Percentiles rank a stretch among this genome's conserved stretches.
Evolutionary conservation across 768 basidiomycete genomes (phyloP).

Genomic region (Suillus variegatus): DNA sequence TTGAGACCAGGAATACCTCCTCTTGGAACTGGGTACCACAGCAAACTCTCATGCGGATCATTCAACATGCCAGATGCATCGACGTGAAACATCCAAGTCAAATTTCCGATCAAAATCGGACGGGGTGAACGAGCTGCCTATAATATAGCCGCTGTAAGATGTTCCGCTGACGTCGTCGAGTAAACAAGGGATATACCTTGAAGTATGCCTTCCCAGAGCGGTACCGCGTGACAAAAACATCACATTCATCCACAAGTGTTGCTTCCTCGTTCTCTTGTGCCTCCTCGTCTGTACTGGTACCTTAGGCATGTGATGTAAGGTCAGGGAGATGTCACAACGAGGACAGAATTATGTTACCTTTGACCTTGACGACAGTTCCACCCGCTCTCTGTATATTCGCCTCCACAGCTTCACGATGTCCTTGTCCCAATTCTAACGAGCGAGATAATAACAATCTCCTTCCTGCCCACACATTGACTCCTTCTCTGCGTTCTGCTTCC

Average conservation of each 20-base stretch:
- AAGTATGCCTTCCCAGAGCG: constrained; percentile 71
- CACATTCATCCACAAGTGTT: constrained; percentile 48
- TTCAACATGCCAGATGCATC: constrained; percentile 61
- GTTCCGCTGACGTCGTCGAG: background rate
- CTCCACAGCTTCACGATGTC: constrained; percentile 56
- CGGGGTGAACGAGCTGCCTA: constrained; percentile 54
- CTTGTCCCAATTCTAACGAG: constrained; percentile 53
- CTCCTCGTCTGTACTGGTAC: constrained; percentile 27
- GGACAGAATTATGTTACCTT: constrained; percentile 33
- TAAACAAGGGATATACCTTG: constrained; percentile 44
- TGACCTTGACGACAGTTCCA: constrained; percentile 53
- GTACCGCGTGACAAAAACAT: constrained; percentile 73
- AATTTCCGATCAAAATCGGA: constrained; percentile 58
- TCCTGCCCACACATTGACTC: constrained; percentile 53
- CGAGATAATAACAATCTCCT: constrained; percentile 62
- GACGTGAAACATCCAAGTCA: constrained; percentile 84
- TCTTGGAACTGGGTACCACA: constrained; percentile 83
- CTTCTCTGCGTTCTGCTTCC: constrained; percentile 22
- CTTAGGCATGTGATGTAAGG: constrained; percentile 15
- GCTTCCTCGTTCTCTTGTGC: constrained; percentile 41
- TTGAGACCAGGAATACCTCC: constrained; percentile 59
- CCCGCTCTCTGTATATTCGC: constrained; percentile 62
- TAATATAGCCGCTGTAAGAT: background rate
- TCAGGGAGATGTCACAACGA: background rate
- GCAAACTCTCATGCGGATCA: constrained; percentile 69